phyloP scores from a whole-genome alignment of 202 grass and related monocot species.

The Digitaria exilis region DNA sequence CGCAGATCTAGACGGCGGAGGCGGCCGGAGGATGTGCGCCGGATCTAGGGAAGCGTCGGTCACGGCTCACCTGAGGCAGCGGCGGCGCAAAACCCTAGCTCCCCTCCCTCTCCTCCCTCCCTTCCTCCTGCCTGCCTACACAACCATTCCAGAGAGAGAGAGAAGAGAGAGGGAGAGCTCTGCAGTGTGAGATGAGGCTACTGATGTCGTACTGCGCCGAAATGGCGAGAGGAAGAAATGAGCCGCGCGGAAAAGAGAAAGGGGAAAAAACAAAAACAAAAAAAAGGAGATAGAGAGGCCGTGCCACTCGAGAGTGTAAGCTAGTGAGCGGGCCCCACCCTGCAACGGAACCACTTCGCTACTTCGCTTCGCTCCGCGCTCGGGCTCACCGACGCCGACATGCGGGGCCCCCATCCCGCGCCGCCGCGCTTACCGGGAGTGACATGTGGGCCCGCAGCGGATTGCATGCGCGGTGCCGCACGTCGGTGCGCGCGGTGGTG shows the following conservation, averaged over 20 bases:
- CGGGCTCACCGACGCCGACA: background rate
- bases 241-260: background rate
- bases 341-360: slow-evolving; percentile 6
- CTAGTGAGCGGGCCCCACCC: slow-evolving; percentile 34
- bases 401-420: background rate
- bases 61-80: slow-evolving; percentile 40
- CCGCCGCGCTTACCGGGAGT: accelerated
- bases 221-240: slow-evolving; percentile 39
- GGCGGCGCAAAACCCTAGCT: slow-evolving; percentile 51
- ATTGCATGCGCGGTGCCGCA: background rate
- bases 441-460: background rate
- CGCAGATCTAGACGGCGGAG: slow-evolving; percentile 40
- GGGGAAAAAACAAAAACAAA: background rate
- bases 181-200: background rate
- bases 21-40: background rate
- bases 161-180: slow-evolving; percentile 1
- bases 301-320: slow-evolving; percentile 15
- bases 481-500: background rate
- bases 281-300: background rate
- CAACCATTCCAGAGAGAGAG: slow-evolving; percentile 44
- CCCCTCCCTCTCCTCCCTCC: background rate
- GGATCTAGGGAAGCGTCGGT: slow-evolving; percentile 37
- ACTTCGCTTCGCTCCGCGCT: too few relatives aligned
- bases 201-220: slow-evolving; percentile 3
- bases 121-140: slow-evolving; percentile 24